Evolutionary conservation across 2,329 filamentous ascomycete genomes (phyloP).

Genomic region (Acrodontium crateriforme): DNA sequence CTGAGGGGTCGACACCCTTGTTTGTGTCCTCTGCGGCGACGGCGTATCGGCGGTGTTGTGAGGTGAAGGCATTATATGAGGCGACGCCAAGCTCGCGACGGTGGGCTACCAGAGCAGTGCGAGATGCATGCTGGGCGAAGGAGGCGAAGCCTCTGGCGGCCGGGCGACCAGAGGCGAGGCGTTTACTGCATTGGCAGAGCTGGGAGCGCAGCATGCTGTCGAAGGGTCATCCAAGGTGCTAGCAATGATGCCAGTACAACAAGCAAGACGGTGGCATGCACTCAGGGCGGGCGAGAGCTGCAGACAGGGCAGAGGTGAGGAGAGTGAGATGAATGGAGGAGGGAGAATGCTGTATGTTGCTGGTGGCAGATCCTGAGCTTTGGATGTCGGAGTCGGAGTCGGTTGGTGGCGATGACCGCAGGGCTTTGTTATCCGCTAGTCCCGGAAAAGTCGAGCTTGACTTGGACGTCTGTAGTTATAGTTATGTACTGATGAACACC

Average conservation of each 20-base stretch:
- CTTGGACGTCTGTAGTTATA: too few relatives aligned
- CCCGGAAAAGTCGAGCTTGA: too few relatives aligned
- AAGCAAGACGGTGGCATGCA: too few relatives aligned
- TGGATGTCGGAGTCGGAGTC: background rate
- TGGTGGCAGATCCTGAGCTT: background rate
- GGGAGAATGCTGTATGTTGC: background rate
- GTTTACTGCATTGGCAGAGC: slow-evolving; percentile 50
- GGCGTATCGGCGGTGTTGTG: slow-evolving; percentile 43
- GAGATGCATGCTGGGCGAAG: slow-evolving; percentile 22
- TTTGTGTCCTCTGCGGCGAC: slow-evolving; percentile 43
- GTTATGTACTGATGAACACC: too few relatives aligned
- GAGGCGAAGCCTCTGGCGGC: slow-evolving; percentile 30
- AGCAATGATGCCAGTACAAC: too few relatives aligned
- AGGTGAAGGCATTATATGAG: slow-evolving; percentile 27
- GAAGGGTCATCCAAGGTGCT: too few relatives aligned
- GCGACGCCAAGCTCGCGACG: slow-evolving; percentile 33
- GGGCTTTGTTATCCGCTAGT: too few relatives aligned
- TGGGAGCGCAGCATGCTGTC: slow-evolving; percentile 62
- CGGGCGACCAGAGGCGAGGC: slow-evolving; percentile 44
- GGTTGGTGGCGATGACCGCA: too few relatives aligned
- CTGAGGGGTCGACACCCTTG: slow-evolving; percentile 66
- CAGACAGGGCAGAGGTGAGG: too few relatives aligned
- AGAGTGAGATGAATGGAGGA: too few relatives aligned
- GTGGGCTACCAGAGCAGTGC: slow-evolving; percentile 33
- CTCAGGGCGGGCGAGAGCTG: too few relatives aligned